phyloP scores from a whole-genome alignment of 2,329 filamentous ascomycete genomes.

The Cercospora nicotianae region DNA sequence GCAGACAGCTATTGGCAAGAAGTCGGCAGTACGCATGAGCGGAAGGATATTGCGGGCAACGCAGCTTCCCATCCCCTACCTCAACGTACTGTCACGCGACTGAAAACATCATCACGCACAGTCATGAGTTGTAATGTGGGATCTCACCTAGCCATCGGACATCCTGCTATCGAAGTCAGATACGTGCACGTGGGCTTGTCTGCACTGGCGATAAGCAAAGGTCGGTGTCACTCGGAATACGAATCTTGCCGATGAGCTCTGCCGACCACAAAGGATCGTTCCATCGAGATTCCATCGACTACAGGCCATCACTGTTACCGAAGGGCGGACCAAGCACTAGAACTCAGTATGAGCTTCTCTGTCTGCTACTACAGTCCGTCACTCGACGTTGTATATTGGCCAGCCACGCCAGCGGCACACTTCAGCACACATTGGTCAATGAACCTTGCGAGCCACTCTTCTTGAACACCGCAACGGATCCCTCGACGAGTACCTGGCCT shows the following conservation, averaged over 20 bases:
- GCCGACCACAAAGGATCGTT: not conserved
- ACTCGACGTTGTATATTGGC: not conserved
- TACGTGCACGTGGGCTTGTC: not conserved
- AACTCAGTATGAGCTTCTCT: not conserved
- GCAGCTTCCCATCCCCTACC: not conserved
- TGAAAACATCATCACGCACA: not conserved
- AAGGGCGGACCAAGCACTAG: not conserved
- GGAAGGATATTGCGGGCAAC: not conserved
- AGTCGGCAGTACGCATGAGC: not conserved
- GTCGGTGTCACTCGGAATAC: not conserved
- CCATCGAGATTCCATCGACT: not conserved
- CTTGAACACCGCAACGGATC: not conserved
- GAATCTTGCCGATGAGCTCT: not conserved
- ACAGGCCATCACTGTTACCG: too few species aligned
- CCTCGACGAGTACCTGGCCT: not conserved
- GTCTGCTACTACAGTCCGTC: not conserved
- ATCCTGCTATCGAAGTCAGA: not conserved
- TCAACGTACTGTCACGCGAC: not conserved
- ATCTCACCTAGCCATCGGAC: not conserved
- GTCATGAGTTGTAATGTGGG: not conserved
- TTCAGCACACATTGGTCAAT: not conserved
- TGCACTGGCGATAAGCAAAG: not conserved
- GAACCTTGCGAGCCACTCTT: not conserved
- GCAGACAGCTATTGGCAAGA: not conserved
- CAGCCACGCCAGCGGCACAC: not conserved